A percentile compares a stretch with the other conserved stretches of the same genome.
phyloP scores from a whole-genome alignment of 2,329 filamentous ascomycete species.

The Lachnellula hyalina region DNA sequence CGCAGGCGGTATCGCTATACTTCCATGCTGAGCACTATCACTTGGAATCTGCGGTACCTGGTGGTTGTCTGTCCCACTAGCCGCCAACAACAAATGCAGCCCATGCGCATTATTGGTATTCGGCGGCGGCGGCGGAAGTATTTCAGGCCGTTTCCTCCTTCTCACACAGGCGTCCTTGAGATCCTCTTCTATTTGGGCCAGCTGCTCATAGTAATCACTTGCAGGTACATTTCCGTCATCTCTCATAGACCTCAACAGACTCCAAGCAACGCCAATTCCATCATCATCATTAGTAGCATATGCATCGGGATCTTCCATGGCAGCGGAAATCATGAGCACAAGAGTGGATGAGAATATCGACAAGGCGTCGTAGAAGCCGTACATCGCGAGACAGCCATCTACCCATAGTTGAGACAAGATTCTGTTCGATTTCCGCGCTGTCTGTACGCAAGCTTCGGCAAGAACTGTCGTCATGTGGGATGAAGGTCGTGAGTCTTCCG shows the following conservation, averaged over 20 bases:
- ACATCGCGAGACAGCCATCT: slow-evolving; percentile 34
- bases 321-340: slow-evolving; percentile 34
- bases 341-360: slow-evolving; percentile 36
- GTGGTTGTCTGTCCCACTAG: neutral
- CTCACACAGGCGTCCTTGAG: slow-evolving; percentile 9
- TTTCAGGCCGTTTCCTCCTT: neutral
- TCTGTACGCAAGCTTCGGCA: slow-evolving; percentile 35
- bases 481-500: slow-evolving; percentile 14
- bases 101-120: neutral
- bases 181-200: slow-evolving; percentile 11
- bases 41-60: neutral
- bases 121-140: neutral
- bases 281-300: slow-evolving; percentile 15
- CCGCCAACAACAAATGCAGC: neutral
- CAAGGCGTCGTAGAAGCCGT: slow-evolving; percentile 37
- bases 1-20: neutral
- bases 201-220: slow-evolving; percentile 19
- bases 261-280: slow-evolving; percentile 18
- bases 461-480: slow-evolving; percentile 34
- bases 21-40: neutral
- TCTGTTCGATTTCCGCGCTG: slow-evolving; percentile 34
- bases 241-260: slow-evolving; percentile 19
- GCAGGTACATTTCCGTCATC: slow-evolving; percentile 23
- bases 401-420: slow-evolving; percentile 36
- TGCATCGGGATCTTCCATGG: neutral